Evolutionary conservation across 495 filamentous ascomycete species (phyloP), one percentile per base, ranked within the genome.

Genomic region (Extremus antarcticus): DNA sequence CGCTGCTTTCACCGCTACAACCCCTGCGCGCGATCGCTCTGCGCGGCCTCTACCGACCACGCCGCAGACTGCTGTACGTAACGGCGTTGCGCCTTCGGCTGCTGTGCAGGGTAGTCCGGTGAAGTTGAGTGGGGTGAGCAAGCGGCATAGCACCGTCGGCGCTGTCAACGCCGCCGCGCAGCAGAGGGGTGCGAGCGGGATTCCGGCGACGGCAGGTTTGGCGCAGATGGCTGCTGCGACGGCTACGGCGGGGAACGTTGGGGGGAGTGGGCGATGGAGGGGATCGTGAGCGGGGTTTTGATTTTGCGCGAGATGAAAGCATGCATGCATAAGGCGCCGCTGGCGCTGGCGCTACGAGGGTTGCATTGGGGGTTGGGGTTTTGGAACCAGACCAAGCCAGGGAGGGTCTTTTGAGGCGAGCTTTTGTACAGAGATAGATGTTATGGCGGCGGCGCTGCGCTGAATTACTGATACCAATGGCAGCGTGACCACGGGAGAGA

Each of bases 1-100:
- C 50, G 7, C 20, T n/a, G 51, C 20, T 21, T 51, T 45, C 43
- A 35, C 54, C 25, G n/a, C 51, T 2, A 41, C 47, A 13, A 58
- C 61, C 13, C 54, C 61, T 0, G 47, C 43, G 0, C 40, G 46
- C 17, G 38, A 48, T 20, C 25, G 23, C 23, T 17, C 64, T 13
- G 55, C 61, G 1, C 54, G 64, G 25, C 55, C 64, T 19, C 61
- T 67, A 9, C 58, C 66, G 41, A 68, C 64, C 45, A 66, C 58
- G 29, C 58, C 58, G 25, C 54, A 57, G 43, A 58, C 57, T 3
- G 54, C 50, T 32, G 10, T 60, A 11, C 50, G 57, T 17, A 54
- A 32, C 20, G 56, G 49, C 20, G 29, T 1, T 3, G 13, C 38
- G 7, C 2, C 50, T 19, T 17, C 17, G 15, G 22, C 35, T 49